These are phyloP conservation scores for Tetratostichococcus sp. DNA, from an alignment of 139 green algal species.

Conservation along the genomic window DNA sequence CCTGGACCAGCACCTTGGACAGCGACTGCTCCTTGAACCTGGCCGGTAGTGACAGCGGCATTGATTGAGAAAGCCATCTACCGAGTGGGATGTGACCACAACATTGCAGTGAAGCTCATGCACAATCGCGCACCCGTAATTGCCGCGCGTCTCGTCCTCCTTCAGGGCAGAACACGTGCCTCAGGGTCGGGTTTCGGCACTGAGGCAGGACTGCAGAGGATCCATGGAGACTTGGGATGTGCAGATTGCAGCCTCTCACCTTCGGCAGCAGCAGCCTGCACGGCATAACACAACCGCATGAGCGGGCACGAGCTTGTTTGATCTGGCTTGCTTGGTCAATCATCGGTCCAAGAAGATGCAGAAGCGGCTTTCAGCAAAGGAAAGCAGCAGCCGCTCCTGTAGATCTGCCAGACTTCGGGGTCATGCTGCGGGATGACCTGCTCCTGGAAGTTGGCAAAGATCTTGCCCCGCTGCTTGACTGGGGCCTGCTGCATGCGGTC, in stretches of 20 bases:
- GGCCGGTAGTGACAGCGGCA: too few species aligned
- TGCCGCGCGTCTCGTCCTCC: background rate
- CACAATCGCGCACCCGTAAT: background rate
- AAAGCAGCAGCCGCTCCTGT: background rate
- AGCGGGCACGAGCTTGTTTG: too few species aligned
- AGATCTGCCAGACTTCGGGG: background rate
- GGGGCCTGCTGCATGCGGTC: background rate
- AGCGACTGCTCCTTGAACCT: too few species aligned
- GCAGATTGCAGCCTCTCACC: background rate
- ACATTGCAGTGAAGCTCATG: background rate
- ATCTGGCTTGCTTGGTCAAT: too few species aligned
- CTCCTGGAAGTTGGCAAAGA: background rate
- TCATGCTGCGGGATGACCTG: background rate
- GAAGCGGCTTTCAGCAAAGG: too few species aligned
- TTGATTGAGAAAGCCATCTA: too few species aligned
- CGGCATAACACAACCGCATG: background rate
- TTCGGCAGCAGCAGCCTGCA: background rate
- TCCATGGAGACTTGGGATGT: too few species aligned
- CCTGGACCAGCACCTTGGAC: background rate
- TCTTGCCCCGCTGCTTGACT: background rate
- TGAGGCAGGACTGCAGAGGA: too few species aligned
- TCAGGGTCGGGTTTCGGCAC: too few species aligned
- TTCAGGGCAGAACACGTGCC: background rate
- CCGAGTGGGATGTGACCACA: too few species aligned
- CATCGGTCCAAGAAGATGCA: too few species aligned